Base-by-base conservation (phyloP, 1,284 basidiomycete species). In the Dichomitus squalens region DNA sequence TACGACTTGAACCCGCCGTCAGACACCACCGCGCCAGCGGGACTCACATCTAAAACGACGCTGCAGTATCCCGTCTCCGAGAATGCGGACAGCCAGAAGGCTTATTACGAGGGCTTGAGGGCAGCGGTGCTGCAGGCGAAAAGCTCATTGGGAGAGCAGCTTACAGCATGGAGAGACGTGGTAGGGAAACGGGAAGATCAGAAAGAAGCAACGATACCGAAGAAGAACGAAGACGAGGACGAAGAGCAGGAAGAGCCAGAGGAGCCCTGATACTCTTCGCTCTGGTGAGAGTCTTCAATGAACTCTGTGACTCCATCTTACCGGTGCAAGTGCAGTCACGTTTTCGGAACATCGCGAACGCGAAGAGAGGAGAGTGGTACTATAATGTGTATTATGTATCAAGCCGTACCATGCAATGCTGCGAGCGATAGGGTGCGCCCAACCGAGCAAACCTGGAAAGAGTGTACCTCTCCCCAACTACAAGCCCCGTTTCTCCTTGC, bases 101-200 rank as follows among this genome's bases (percentile, higher is more conserved):
- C 65, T 39, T 87, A 86, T 67, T 90, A 89, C 60, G 69, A 71
- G 1, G 72, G 72, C 4, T 68, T 90, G 44, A 75, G 78, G 59
- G 70, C 66, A 12, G 76, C 82, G n/a, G 74, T 89, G 39, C 72
- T 73, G 27, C 71, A 75, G 34, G 85, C 85, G 20, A 83, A 76
- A 62, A 73, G 74, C 47, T 72, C 76, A 27, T 60, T 88, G 16
- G 88, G 88, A 12, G 78, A 82, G 50, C 85, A 87, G 59, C 68
- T 90, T 66, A 90, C 88, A 0, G 75, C 69, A 2, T 90, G 88
- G 88, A 79, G 85, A 65, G 87, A 90, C 70, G 78, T 79, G 4
- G 82, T 89, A 7, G 86, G 87, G 9, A 84, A 79, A 39, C 68
- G 72, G 12, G 88, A 90, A 68, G 67, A 79, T 59, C 75, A 64